Evolutionary conservation across 2,329 filamentous ascomycete species (phyloP).

Genomic region (Hypoxylon sp.): DNA sequence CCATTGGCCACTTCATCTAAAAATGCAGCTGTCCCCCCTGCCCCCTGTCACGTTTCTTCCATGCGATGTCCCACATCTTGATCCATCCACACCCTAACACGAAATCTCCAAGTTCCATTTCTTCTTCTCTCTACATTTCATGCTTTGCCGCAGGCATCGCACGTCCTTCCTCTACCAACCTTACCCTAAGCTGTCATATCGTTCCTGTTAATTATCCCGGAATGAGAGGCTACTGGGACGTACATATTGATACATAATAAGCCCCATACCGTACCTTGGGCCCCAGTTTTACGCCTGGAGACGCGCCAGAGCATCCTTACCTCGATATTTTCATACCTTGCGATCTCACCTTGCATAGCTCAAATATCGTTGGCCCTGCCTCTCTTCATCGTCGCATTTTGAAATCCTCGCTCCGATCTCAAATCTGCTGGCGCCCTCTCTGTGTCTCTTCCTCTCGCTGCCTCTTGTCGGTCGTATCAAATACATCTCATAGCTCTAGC

Average conservation of each 20-base stretch:
- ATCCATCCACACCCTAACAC: slow-evolving; percentile 52
- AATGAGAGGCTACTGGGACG: slow-evolving; percentile 40
- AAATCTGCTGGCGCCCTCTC: slow-evolving; percentile 47
- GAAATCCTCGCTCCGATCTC: slow-evolving; percentile 51
- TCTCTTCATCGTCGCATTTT: slow-evolving; percentile 49
- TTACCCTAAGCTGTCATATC: slow-evolving; percentile 49
- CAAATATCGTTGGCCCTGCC: slow-evolving; percentile 52
- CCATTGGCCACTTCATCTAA: slow-evolving; percentile 68
- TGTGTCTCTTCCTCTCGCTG: slow-evolving; percentile 38
- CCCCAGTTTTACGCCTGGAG: slow-evolving; percentile 44
- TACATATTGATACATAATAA: slow-evolving; percentile 46
- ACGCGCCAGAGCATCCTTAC: slow-evolving; percentile 45
- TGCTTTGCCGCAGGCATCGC: slow-evolving; percentile 50
- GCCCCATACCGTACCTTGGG: slow-evolving; percentile 44
- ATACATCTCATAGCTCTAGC: slow-evolving; percentile 33
- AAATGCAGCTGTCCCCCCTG: slow-evolving; percentile 55
- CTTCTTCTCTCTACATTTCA: slow-evolving; percentile 47
- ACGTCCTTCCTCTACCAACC: slow-evolving; percentile 47
- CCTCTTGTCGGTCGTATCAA: slow-evolving; percentile 46
- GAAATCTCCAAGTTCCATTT: slow-evolving; percentile 48
- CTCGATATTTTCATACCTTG: slow-evolving; percentile 50
- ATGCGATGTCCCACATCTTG: slow-evolving; percentile 61
- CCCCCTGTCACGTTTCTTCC: slow-evolving; percentile 64
- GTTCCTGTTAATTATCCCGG: slow-evolving; percentile 47
- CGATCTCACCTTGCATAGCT: slow-evolving; percentile 49